These are phyloP conservation scores for Haplosporangium gracile DNA, from an alignment of 192 early-diverging fungal species.

Conservation along the genomic window DNA sequence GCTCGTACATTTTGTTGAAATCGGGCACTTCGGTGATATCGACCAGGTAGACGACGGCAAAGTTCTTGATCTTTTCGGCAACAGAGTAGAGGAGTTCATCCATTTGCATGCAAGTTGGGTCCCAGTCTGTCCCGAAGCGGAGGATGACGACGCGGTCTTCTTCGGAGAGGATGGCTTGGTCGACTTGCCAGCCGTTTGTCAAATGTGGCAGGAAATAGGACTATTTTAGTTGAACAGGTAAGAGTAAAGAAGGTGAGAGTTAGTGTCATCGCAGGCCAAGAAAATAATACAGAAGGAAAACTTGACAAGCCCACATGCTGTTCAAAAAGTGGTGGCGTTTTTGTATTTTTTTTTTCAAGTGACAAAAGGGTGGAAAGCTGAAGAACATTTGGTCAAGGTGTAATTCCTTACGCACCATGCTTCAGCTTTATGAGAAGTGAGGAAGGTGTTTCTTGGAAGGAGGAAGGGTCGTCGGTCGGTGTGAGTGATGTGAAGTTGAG, in stretches of 20 bases:
- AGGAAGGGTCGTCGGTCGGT: too few relatives aligned
- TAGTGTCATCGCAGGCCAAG: too few relatives aligned
- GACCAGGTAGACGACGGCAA: slow-evolving; percentile 97
- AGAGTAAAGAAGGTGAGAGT: neutral
- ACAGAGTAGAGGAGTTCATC: slow-evolving; percentile 95
- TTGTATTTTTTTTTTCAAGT: too few relatives aligned
- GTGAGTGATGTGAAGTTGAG: too few relatives aligned
- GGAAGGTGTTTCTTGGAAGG: too few relatives aligned
- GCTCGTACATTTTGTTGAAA: slow-evolving; percentile 97
- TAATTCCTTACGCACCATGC: too few relatives aligned
- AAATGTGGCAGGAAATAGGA: slow-evolving; percentile 76
- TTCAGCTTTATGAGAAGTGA: too few relatives aligned
- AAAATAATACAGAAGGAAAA: neutral
- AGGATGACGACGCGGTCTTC: slow-evolving; percentile 98
- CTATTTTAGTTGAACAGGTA: slow-evolving; percentile 1
- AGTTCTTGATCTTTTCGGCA: slow-evolving; percentile 97
- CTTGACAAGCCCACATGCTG: neutral
- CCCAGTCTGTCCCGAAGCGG: slow-evolving; percentile 98
- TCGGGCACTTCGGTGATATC: slow-evolving; percentile 97
- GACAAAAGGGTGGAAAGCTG: too few relatives aligned
- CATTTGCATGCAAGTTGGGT: slow-evolving; percentile 96
- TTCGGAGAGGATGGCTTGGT: slow-evolving; percentile 98
- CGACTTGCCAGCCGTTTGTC: slow-evolving; percentile 94
- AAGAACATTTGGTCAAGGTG: too few relatives aligned
- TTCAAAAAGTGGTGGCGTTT: neutral